Percentiles rank a stretch among this genome's conserved stretches.
phyloP scores from a whole-genome alignment of 208 protist species.

The Acanthamoeba rhysodes region DNA sequence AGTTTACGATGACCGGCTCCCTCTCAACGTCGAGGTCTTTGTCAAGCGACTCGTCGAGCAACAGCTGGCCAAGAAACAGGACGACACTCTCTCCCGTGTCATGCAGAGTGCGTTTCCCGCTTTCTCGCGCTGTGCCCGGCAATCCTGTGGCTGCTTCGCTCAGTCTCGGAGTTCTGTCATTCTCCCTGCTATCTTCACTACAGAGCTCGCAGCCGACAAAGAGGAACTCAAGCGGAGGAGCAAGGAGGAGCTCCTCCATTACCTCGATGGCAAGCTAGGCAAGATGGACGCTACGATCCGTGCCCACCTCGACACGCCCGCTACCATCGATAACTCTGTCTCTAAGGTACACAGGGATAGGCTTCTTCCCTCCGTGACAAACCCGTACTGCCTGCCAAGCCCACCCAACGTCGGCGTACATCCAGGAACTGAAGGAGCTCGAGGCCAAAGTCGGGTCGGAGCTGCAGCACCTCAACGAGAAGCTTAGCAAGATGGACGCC shows the following conservation, averaged over 20 bases:
- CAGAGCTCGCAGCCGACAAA: slow-evolving; percentile 27
- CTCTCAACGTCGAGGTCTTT: slow-evolving; percentile 40
- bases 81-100: neutral
- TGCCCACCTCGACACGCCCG: neutral
- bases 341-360: neutral
- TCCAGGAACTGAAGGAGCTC: slow-evolving; percentile 3
- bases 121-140: neutral
- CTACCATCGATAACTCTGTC: neutral
- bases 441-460: neutral
- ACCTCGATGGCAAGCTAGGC: neutral
- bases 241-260: neutral
- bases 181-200: neutral
- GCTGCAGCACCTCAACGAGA: neutral
- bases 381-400: neutral
- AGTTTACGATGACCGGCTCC: neutral
- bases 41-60: slow-evolving; percentile 22
- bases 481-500: neutral
- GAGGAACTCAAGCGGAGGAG: slow-evolving; percentile 22
- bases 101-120: neutral
- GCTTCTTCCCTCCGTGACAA: neutral
- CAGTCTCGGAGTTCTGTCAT: too few species aligned
- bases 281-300: slow-evolving; percentile 26
- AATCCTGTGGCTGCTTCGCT: neutral
- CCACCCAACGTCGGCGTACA: neutral
- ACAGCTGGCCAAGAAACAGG: slow-evolving; percentile 18